Evolutionary conservation across 208 protist genomes (phyloP).

Genomic region (Leptomonas seymouri): DNA sequence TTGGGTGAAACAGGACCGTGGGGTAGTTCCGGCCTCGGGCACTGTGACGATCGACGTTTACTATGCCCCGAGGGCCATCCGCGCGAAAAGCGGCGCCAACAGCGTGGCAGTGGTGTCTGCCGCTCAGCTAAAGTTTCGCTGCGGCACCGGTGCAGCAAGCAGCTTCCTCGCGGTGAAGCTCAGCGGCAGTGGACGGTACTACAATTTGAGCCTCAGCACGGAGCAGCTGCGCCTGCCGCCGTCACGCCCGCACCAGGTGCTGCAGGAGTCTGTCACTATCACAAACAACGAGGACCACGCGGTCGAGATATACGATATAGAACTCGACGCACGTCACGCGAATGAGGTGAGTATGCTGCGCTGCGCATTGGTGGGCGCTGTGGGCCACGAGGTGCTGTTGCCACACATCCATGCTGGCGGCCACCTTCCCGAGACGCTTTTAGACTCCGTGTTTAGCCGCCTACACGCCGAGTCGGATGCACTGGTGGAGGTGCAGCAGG

Average conservation of each 20-base stretch:
- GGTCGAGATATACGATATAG: slow-evolving; percentile 90
- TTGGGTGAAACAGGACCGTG: slow-evolving; percentile 61
- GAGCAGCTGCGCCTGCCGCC: slow-evolving; percentile 65
- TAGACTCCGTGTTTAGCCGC: slow-evolving; percentile 64
- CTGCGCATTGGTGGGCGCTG: slow-evolving; percentile 30
- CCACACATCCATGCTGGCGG: slow-evolving; percentile 66
- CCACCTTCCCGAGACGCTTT: slow-evolving; percentile 61
- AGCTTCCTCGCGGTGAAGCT: slow-evolving; percentile 58
- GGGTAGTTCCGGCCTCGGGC: slow-evolving; percentile 69
- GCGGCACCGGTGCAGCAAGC: slow-evolving; percentile 45
- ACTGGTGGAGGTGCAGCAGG: slow-evolving; percentile 4
- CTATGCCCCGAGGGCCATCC: slow-evolving; percentile 42
- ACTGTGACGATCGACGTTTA: slow-evolving; percentile 67
- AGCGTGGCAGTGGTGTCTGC: slow-evolving; percentile 7
- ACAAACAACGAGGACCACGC: slow-evolving; percentile 84
- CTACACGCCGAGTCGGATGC: slow-evolving; percentile 33
- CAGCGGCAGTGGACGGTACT: slow-evolving; percentile 33
- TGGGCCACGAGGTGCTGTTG: slow-evolving; percentile 60
- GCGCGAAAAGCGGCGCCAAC: background rate
- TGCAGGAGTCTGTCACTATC: slow-evolving; percentile 66
- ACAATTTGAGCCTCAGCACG: slow-evolving; percentile 55
- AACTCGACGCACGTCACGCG: slow-evolving; percentile 76
- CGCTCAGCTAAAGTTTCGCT: slow-evolving; percentile 58
- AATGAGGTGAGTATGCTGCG: slow-evolving; percentile 75
- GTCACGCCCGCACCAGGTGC: slow-evolving; percentile 71